Percentiles rank a stretch among this genome's conserved stretches.
phyloP scores from a whole-genome alignment of 257 asterid genomes.

The Solanum rostratum region DNA sequence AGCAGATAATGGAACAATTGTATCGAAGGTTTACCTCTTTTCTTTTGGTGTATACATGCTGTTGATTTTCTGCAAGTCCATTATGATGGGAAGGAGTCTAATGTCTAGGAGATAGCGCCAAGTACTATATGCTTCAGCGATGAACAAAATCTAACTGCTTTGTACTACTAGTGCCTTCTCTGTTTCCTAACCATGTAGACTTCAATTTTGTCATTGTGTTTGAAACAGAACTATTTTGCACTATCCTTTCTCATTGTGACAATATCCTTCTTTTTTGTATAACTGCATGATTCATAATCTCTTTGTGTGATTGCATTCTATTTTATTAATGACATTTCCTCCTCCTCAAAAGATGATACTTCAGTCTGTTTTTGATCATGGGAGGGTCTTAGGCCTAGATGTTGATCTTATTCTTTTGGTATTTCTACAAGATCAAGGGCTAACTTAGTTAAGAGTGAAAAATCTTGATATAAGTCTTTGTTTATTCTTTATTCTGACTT shows the following conservation, averaged over 20 bases:
- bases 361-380: not conserved
- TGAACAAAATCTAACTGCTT: not conserved
- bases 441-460: not conserved
- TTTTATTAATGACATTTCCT: not conserved
- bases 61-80: not conserved
- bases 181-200: not conserved
- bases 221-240: not conserved
- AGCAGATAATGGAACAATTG: constrained; percentile 74
- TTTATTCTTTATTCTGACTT: not conserved
- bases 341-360: not conserved
- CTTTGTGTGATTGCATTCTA: not conserved
- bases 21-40: constrained; percentile 54
- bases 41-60: not conserved
- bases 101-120: not conserved
- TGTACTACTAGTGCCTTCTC: not conserved
- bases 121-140: not conserved
- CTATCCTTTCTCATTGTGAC: not conserved
- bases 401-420: not conserved
- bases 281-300: not conserved
- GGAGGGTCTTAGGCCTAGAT: not conserved
- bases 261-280: not conserved
- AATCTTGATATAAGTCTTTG: not conserved
- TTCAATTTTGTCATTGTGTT: not conserved
- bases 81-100: not conserved
- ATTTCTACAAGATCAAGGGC: not conserved